These are phyloP conservation scores for Cutaneotrichosporon curvatum DNA, from an alignment of 1,284 basidiomycete genomes.

Conservation along the genomic window DNA sequence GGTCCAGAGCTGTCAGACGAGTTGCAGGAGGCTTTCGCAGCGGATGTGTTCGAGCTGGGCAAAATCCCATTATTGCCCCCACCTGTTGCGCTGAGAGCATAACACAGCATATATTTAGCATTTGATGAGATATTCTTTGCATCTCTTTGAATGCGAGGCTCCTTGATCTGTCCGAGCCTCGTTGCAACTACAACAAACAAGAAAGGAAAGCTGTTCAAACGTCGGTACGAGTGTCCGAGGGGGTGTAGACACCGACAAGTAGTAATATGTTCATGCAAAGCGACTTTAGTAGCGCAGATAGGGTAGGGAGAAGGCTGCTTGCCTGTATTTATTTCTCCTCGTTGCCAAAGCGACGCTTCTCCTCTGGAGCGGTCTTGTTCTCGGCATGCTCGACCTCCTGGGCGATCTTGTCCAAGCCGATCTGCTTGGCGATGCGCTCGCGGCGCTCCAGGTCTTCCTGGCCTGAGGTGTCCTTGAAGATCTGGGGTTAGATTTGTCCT, in stretches of 20 bases:
- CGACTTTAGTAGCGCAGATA: no score
- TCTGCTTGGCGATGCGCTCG: constrained; percentile 41
- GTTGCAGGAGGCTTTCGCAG: constrained; percentile 57
- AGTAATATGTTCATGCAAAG: no score
- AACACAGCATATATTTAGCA: no score
- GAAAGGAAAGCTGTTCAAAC: no score
- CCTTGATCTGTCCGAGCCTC: no score
- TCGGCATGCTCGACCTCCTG: constrained; percentile 36
- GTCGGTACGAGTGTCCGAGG: no score
- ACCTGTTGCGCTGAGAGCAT: constrained; percentile 52
- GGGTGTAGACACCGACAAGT: no score
- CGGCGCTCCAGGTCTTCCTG: constrained; percentile 37
- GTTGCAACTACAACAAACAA: no score
- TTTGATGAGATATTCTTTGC: no score
- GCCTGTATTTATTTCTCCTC: no score
- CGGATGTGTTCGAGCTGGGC: constrained; percentile 61
- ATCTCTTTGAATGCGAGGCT: no score
- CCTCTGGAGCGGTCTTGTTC: neutral
- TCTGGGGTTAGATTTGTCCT: neutral
- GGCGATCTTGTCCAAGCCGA: constrained; percentile 43
- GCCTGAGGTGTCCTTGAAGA: constrained; percentile 29
- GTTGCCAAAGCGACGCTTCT: neutral
- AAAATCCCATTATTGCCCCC: constrained; percentile 70
- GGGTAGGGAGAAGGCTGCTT: no score
- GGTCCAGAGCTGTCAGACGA: constrained; percentile 29